Evolutionary conservation across 2,329 filamentous ascomycete species (phyloP), one percentile per base, ranked within the genome.

Genomic region (Colletotrichum ledebouriae): DNA sequence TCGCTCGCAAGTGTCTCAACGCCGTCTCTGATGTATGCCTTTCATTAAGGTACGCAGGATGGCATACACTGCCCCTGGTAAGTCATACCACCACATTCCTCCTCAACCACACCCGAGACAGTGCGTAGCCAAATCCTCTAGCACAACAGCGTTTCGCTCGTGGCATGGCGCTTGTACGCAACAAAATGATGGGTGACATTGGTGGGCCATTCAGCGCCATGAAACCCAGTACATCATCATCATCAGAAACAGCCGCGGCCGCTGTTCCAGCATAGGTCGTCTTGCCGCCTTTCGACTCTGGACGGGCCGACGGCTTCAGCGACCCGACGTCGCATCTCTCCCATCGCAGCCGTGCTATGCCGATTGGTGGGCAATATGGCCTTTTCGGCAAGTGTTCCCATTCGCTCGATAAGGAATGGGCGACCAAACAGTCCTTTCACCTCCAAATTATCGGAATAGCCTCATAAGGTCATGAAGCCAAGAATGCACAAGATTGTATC

Each of bases 291-390:
- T 33, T 7, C 13, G 17, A 15, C n/a, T 3, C 34, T 33, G 44
- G 15, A 39, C 65, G 65, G 65, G 29, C 65, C 65, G 65, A 29
- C 65, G 65, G 65, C 60, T 41, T 39, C 53, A 6, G 29, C 5
- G 13, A 37, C 7, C 60, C 60, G 44, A 25, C 13, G 11, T 29
- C 42, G 12, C 15, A 37, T n/a, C 12, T 56, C 15, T 57, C 52
- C 37, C 39, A 10, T 5, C 52, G 52, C 34, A 2, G 9, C 5
- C 15, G 5, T 37, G 13, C 15, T 13, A 7, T 33, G 20, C 25
- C 33, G 5, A 68, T 68, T 65, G 65, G 53, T 50, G 41, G 53
- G 61, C 39, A 55, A 59, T 59, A 22, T 15, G 6, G 6, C 13
- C 17, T 11, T 12, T 39, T 6, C 61, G 34, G 60, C 13, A 68